These are phyloP conservation scores for Serpula lacrymans DNA, from an alignment of 768 basidiomycete species.

Conservation along the genomic window DNA sequence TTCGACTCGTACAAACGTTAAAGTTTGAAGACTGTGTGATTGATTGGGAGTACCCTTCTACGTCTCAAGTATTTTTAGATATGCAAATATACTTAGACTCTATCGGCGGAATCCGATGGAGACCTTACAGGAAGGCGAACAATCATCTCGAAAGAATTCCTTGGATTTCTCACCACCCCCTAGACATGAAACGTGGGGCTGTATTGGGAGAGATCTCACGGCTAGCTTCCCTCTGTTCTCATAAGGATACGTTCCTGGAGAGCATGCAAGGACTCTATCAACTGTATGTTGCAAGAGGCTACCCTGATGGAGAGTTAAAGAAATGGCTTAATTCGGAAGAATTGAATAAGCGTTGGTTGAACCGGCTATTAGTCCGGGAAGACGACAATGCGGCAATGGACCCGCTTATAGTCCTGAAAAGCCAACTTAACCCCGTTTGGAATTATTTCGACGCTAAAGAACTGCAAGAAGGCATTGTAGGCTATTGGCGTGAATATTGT, in stretches of 20 bases:
- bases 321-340: conserved; percentile 22
- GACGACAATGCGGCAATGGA: conserved; percentile 6
- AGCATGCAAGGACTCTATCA: not conserved
- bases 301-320: conserved; percentile 23
- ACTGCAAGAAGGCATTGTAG: conserved; percentile 23
- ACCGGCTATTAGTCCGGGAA: conserved; percentile 13
- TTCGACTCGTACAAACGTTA: conserved; percentile 1
- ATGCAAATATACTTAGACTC: conserved; percentile 7
- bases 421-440: conserved; percentile 29
- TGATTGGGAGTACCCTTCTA: not conserved
- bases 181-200: conserved; percentile 21
- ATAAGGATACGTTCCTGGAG: not conserved
- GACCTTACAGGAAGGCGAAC: conserved; percentile 14
- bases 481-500: conserved; percentile 25
- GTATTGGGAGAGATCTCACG: conserved; percentile 22
- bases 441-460: conserved; percentile 29
- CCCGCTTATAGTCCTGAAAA: conserved; percentile 32
- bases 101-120: too few species aligned
- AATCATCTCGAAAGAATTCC: conserved; percentile 25
- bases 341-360: conserved; percentile 25
- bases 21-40: conserved; percentile 17
- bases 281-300: conserved; percentile 29
- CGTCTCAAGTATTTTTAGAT: too few species aligned
- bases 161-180: conserved; percentile 18
- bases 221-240: conserved; percentile 10